Percentiles rank a stretch among this genome's conserved stretches.
Conservation (phyloP, 352 stramenopile species). For the Phytophthora syringae region DNA sequence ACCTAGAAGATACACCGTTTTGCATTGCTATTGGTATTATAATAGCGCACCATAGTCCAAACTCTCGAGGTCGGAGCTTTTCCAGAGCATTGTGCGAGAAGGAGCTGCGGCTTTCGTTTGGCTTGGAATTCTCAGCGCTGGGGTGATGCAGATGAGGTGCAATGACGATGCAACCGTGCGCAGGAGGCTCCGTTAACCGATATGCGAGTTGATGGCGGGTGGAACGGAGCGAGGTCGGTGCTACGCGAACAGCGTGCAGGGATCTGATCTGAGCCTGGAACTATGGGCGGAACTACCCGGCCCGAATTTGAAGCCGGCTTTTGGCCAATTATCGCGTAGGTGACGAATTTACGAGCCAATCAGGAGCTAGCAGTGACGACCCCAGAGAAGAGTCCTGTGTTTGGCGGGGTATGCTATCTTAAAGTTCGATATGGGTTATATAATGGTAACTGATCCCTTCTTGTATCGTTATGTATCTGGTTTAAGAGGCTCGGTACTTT, state of each 20-base stretch:
- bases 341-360: background rate
- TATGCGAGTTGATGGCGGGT: background rate
- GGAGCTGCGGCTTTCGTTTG: background rate
- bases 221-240: background rate
- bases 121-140: background rate
- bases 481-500: no score
- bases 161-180: slow-evolving; percentile 1
- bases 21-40: background rate
- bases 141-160: background rate
- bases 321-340: slow-evolving; percentile 25
- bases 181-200: background rate
- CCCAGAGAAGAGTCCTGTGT: background rate
- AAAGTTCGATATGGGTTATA: background rate
- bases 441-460: no score
- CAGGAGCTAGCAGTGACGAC: background rate
- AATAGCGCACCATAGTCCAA: slow-evolving; percentile 76
- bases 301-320: slow-evolving; percentile 8
- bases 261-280: background rate
- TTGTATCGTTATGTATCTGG: no score
- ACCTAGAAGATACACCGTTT: background rate
- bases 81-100: slow-evolving; percentile 58
- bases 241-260: slow-evolving; percentile 6
- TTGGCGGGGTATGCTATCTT: background rate
- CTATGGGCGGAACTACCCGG: no score
- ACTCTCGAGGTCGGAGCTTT: slow-evolving; percentile 74